Percentiles rank a stretch among this genome's conserved stretches.
Evolutionary conservation across 257 asterid species (phyloP).

Genomic region (Penstemon barbatus): DNA sequence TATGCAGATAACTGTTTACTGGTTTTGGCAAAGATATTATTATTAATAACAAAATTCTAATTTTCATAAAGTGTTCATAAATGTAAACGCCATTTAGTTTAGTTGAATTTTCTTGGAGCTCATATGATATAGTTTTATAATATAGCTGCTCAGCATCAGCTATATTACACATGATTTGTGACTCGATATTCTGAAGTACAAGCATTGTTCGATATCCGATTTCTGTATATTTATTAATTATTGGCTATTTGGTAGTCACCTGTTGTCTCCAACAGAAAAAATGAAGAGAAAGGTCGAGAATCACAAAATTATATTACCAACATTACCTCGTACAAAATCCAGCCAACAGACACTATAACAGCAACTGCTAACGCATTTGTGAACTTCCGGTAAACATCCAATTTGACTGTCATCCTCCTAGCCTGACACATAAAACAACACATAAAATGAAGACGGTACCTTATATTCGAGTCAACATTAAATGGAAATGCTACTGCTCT

Average conservation of each 20-base stretch:
- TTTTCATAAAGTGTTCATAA: background rate
- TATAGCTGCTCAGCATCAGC: background rate
- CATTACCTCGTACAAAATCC: conserved; percentile 91
- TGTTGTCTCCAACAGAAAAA: background rate
- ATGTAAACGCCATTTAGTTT: background rate
- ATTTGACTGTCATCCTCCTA: conserved; percentile 77
- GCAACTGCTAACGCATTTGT: conserved; percentile 89
- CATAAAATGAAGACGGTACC: conserved; percentile 13
- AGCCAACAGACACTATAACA: conserved; percentile 85
- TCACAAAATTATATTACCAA: background rate
- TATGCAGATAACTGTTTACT: background rate
- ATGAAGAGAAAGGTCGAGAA: background rate
- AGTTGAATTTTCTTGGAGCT: background rate
- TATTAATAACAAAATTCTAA: background rate
- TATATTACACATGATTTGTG: background rate
- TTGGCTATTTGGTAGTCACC: conserved; percentile 3
- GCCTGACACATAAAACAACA: conserved; percentile 51
- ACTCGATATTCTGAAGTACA: conserved; percentile 11
- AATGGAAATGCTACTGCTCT: conserved; percentile 4
- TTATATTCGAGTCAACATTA: conserved; percentile 21
- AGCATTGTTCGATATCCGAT: background rate
- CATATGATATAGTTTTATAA: conserved; percentile 2
- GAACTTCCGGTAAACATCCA: conserved; percentile 86
- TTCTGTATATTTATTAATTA: background rate
- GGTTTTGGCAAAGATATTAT: background rate